Conservation (phyloP, 2,329 filamentous ascomycete species). For the Ophiosphaerella narmari region DNA sequence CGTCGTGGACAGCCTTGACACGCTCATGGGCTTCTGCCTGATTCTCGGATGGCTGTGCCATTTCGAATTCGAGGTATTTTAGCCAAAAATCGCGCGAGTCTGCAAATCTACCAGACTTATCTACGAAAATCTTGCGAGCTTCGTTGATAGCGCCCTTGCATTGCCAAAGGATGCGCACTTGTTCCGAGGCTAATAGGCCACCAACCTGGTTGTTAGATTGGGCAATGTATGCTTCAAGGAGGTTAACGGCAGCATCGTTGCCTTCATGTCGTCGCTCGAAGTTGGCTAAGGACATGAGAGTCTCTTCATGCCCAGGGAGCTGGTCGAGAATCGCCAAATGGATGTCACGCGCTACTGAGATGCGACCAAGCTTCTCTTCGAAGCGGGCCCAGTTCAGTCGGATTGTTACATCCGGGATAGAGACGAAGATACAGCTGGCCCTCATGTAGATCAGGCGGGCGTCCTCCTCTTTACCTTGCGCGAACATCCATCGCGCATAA, state of each 20-base stretch:
- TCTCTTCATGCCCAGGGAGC: conserved; percentile 82
- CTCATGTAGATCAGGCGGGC: conserved; percentile 90
- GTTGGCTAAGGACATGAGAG: conserved; percentile 86
- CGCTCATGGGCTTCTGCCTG: conserved; percentile 69
- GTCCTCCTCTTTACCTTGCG: conserved; percentile 80
- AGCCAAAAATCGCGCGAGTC: conserved; percentile 90
- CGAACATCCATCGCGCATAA: conserved; percentile 91
- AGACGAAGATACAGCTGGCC: conserved; percentile 82
- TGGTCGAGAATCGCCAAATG: conserved; percentile 77
- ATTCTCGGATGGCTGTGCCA: conserved; percentile 74
- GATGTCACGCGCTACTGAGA: conserved; percentile 81
- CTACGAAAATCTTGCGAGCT: conserved; percentile 80
- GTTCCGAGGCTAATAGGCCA: conserved; percentile 84
- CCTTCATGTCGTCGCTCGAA: conserved; percentile 81
- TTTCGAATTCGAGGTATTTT: conserved; percentile 85
- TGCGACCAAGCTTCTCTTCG: conserved; percentile 80
- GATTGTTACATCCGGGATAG: conserved; percentile 81
- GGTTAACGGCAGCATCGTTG: conserved; percentile 79
- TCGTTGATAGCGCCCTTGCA: conserved; percentile 79
- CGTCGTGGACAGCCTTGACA: conserved; percentile 80
- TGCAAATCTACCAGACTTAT: conserved; percentile 81
- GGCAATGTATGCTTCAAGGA: conserved; percentile 79
- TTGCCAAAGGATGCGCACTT: conserved; percentile 86
- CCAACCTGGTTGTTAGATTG: conserved; percentile 78
- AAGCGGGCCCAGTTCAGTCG: conserved; percentile 93